phyloP scores from a whole-genome alignment of 352 stramenopile species.

The Phytophthora ohioensis region DNA sequence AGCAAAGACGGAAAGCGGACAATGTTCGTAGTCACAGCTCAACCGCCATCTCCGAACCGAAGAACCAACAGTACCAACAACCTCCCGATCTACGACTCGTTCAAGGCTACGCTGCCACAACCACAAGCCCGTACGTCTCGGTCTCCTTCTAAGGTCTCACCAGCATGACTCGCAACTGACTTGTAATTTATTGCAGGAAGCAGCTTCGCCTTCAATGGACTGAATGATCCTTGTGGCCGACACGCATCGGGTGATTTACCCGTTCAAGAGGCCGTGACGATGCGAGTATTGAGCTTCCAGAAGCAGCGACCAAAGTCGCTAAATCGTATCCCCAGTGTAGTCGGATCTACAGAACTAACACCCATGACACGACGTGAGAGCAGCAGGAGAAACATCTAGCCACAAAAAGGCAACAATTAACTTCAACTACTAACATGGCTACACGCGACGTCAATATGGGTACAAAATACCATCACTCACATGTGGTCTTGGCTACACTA shows the following conservation, averaged over 20 bases:
- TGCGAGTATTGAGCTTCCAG: slow-evolving; percentile 50
- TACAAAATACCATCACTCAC: too few relatives aligned
- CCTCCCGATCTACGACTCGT: slow-evolving; percentile 27
- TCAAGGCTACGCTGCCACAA: slow-evolving; percentile 24
- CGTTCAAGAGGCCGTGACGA: slow-evolving; percentile 41
- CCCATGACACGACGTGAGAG: slow-evolving; percentile 7
- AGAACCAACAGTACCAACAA: slow-evolving; percentile 34
- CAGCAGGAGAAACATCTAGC: not conserved
- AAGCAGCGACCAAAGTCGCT: slow-evolving; percentile 33
- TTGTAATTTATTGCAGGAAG: slow-evolving; percentile 26
- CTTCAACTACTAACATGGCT: too few relatives aligned
- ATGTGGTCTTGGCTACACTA: too few relatives aligned
- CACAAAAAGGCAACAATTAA: not conserved
- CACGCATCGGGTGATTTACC: slow-evolving; percentile 25
- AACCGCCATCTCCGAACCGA: slow-evolving; percentile 22
- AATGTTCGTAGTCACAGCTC: slow-evolving; percentile 24
- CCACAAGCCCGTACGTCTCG: slow-evolving; percentile 33
- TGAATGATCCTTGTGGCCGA: slow-evolving; percentile 20
- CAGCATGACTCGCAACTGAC: slow-evolving; percentile 2
- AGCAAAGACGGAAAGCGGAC: not conserved
- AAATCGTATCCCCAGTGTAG: slow-evolving; percentile 5
- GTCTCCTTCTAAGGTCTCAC: not conserved
- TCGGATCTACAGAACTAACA: slow-evolving; percentile 19
- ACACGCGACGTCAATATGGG: too few relatives aligned
- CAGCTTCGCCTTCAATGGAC: slow-evolving; percentile 48